phyloP scores from a whole-genome alignment of 129 eudicot genomes.

The Ambrosia artemisiifolia region DNA sequence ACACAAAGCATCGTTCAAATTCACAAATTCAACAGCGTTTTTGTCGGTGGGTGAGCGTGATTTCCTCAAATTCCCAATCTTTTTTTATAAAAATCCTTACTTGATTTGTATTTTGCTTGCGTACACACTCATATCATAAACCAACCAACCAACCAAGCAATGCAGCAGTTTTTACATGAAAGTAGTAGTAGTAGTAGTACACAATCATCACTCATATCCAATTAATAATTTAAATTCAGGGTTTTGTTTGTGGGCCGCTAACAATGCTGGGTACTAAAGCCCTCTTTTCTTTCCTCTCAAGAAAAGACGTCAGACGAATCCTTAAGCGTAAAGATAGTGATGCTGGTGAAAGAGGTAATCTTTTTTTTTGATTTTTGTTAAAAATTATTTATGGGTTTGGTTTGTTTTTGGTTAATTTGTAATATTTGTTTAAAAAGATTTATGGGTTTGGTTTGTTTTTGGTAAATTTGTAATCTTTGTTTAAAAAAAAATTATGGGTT shows the following conservation, averaged over 20 bases:
- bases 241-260: background rate
- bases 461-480: conserved; percentile 5
- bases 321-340: conserved; percentile 97
- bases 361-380: background rate
- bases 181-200: too few relatives aligned
- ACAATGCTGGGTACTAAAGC: conserved; percentile 40
- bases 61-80: background rate
- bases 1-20: background rate
- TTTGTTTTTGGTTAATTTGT: background rate
- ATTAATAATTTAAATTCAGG: background rate
- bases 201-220: background rate
- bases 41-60: conserved; percentile 13
- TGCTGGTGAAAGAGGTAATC: conserved; percentile 78
- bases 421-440: background rate
- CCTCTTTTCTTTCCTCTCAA: conserved; percentile 57
- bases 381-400: background rate
- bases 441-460: background rate
- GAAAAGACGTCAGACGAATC: conserved; percentile 73
- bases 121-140: background rate
- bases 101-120: background rate
- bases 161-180: conserved; percentile 19
- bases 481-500: too few relatives aligned
- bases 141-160: background rate
- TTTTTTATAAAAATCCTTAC: background rate
- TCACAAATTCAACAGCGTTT: background rate